Conservation (phyloP, 805 yeast genomes). For the Blastobotrys robertii region DNA sequence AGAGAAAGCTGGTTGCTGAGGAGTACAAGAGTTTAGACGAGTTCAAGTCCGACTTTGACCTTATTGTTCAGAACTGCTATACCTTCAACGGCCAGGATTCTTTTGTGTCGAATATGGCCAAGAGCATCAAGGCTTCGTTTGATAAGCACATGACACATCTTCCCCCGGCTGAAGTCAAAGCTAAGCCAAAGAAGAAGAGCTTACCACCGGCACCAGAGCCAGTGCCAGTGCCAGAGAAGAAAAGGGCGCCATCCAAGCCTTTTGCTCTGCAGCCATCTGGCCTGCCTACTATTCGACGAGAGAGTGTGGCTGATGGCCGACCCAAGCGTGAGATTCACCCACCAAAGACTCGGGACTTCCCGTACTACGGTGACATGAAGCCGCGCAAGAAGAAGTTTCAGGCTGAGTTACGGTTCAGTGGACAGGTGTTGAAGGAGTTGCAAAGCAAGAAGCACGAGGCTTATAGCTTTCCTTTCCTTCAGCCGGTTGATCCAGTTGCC, state of each 20-base stretch:
- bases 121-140: constrained; percentile 81
- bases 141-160: constrained; percentile 87
- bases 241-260: constrained; percentile 17
- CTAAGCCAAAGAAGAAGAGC: constrained; percentile 19
- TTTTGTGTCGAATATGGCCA: constrained; percentile 83
- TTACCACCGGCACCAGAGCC: constrained; percentile 9
- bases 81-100: constrained; percentile 80
- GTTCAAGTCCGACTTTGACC: constrained; percentile 66
- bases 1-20: constrained; percentile 57
- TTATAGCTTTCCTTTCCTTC: constrained; percentile 81
- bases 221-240: constrained; percentile 16
- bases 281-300: constrained; percentile 61
- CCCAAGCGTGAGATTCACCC: constrained; percentile 97
- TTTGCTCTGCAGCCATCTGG: constrained; percentile 35
- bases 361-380: constrained; percentile 66
- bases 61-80: constrained; percentile 76
- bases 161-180: constrained; percentile 47
- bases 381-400: constrained; percentile 90
- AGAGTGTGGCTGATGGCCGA: constrained; percentile 54
- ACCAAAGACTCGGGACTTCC: constrained; percentile 83
- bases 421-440: constrained; percentile 72
- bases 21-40: constrained; percentile 66
- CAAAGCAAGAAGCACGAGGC: constrained; percentile 72
- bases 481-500: constrained; percentile 93
- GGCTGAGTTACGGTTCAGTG: constrained; percentile 80